Evolutionary conservation across 1,284 basidiomycete genomes (phyloP).

Genomic region (Fomes fomentarius): DNA sequence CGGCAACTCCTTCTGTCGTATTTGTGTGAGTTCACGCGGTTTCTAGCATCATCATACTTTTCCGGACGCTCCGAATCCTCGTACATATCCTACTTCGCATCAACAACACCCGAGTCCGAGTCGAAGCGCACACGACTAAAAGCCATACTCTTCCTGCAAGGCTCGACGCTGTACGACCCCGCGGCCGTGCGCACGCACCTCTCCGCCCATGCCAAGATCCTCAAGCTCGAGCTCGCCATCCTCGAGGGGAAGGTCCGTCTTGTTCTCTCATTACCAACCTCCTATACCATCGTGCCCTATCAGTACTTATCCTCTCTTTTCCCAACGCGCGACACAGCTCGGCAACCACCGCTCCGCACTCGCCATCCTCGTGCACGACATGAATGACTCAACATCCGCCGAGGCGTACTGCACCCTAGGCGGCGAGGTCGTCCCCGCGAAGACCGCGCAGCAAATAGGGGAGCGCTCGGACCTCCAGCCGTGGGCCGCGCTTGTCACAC

Average conservation of each 20-base stretch:
- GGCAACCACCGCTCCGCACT: constrained; percentile 70
- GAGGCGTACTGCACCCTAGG: constrained; percentile 82
- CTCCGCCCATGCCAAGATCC: constrained; percentile 49
- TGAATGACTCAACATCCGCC: constrained; percentile 76
- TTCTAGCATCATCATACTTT: constrained; percentile 47
- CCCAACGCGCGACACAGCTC: constrained; percentile 49
- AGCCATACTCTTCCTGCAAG: constrained; percentile 77
- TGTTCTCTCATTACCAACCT: not conserved
- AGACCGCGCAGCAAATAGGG: constrained; percentile 56
- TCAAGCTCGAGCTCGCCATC: constrained; percentile 78
- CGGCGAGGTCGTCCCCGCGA: constrained; percentile 69
- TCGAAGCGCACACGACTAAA: constrained; percentile 77
- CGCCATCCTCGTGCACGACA: constrained; percentile 65
- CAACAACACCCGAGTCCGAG: constrained; percentile 73
- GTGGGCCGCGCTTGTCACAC: constrained; percentile 55
- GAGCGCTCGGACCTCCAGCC: constrained; percentile 54
- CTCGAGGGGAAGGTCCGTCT: constrained; percentile 76
- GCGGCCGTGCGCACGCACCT: constrained; percentile 50
- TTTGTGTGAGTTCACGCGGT: constrained; percentile 29
- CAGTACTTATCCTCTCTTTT: not conserved
- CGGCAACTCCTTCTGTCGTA: too few relatives aligned
- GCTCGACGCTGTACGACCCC: constrained; percentile 70
- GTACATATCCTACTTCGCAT: constrained; percentile 64
- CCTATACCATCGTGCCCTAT: not conserved
- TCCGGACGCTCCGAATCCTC: constrained; percentile 61